These are phyloP conservation scores for Cyberlindnera euphorbiae DNA, from an alignment of 805 yeast species.

Conservation along the genomic window DNA sequence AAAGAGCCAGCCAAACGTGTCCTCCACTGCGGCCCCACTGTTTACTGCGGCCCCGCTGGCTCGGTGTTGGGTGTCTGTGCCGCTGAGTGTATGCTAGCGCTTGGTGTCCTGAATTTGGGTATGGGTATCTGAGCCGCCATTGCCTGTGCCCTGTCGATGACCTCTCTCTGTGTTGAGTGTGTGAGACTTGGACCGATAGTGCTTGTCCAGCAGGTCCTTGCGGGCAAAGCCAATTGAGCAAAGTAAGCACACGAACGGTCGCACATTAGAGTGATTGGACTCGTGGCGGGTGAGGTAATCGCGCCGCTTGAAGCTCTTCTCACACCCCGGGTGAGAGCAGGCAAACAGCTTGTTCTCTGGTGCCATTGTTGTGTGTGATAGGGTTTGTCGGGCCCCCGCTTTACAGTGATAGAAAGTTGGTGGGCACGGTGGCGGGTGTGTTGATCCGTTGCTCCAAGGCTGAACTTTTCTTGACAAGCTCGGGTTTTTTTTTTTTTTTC, in stretches of 20 bases:
- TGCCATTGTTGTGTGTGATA: too few species aligned
- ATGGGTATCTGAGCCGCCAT: background rate
- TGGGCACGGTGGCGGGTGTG: too few species aligned
- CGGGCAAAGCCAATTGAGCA: slow-evolving; percentile 29
- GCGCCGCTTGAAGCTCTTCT: slow-evolving; percentile 30
- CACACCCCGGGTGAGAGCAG: slow-evolving; percentile 19
- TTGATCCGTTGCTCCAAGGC: too few species aligned
- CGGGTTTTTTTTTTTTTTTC: too few species aligned
- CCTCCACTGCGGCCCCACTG: slow-evolving; percentile 19
- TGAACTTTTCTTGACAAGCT: too few species aligned
- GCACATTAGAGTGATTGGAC: slow-evolving; percentile 26
- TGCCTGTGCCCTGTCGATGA: background rate
- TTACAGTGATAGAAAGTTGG: too few species aligned
- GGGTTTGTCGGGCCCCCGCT: too few species aligned
- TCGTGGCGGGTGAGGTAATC: slow-evolving; percentile 32
- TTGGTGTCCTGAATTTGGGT: background rate
- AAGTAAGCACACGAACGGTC: slow-evolving; percentile 26
- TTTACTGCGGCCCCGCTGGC: slow-evolving; percentile 2
- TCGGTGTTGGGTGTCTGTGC: background rate
- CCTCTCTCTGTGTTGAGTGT: too few species aligned
- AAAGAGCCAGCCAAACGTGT: slow-evolving; percentile 24
- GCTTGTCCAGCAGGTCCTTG: slow-evolving; percentile 30
- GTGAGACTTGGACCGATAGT: slow-evolving; percentile 24
- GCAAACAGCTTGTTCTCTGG: slow-evolving; percentile 9
- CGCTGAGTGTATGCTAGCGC: slow-evolving; percentile 2